Base-by-base conservation (phyloP, 257 asterid species). In the Nemophila menziesii region DNA sequence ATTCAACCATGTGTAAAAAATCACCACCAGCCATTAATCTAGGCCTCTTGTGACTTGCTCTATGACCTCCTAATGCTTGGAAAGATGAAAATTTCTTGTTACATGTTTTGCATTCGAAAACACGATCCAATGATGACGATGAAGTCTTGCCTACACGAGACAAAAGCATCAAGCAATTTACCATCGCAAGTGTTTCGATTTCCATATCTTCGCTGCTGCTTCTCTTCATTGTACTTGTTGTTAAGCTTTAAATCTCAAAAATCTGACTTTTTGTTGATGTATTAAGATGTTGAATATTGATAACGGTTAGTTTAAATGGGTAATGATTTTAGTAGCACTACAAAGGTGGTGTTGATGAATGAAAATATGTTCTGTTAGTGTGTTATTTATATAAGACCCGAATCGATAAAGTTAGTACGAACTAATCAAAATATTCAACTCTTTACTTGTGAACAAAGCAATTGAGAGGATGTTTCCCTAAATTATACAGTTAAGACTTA, bases 31-130 rank as follows among this genome's bases (percentile, higher is more conserved):
- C 19, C 59, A 36, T 16, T 0, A 63, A 12, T 11, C 36, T 55
- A 27, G 49, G 52, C 49, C 50, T 50, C 44, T 49, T 60, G 66
- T 60, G 72, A 38, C 72, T 55, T 11, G 67, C 55, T 12, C 67
- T 36, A 45, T 65, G 72, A 9, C 72, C 72, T 1, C 67, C 67
- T 1, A 61, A 46, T 0, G 67, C 67, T 44, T 61, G 67, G 24
- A 61, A 61, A 0, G 67, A 43, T 6, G 24, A 12, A 33, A 55
- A 65, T 3, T 49, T 22, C 55, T 11, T 46, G 16, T 60, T 60
- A 22, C 72, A 65, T 1, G 67, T 60, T 29, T 65, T 65, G 49
- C 72, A 65, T 50, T 54, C 48, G 20, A 40, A 60, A 18, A 34
- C 27, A 12, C 57, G 49, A 17, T 45, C 61, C 8, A 44, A 3